phyloP scores from a whole-genome alignment of 441 rosid genomes.

The Melastoma candidum region DNA sequence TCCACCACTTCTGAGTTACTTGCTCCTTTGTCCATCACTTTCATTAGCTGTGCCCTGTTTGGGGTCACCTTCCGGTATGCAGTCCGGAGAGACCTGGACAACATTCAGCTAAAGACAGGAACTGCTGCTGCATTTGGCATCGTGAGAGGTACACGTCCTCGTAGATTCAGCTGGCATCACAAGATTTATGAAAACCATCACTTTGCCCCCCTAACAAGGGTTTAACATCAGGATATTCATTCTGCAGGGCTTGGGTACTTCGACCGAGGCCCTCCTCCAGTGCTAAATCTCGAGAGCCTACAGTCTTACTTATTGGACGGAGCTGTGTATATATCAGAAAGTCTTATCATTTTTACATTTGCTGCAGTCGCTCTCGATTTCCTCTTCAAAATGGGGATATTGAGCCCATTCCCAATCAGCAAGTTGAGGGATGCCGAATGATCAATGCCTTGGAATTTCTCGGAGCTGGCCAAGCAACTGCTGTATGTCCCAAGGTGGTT shows the following conservation, averaged over 20 bases:
- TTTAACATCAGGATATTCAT: background rate
- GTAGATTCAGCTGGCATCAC: background rate
- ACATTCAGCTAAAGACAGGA: constrained; percentile 68
- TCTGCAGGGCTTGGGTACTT: constrained; percentile 49
- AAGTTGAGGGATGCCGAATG: too few species aligned
- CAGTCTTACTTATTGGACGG: constrained; percentile 46
- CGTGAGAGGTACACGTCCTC: constrained; percentile 48
- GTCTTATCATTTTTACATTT: constrained; percentile 54
- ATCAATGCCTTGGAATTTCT: too few species aligned
- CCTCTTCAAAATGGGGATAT: constrained; percentile 48
- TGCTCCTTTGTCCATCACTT: constrained; percentile 49
- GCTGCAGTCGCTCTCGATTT: constrained; percentile 67
- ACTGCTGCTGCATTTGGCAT: constrained; percentile 73
- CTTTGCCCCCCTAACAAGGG: background rate
- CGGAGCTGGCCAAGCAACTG: too few species aligned
- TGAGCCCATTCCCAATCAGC: constrained; percentile 55
- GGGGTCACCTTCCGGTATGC: constrained; percentile 81
- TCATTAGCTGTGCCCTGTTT: constrained; percentile 74
- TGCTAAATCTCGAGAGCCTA: constrained; percentile 47
- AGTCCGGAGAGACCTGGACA: constrained; percentile 68
- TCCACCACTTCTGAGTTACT: constrained; percentile 34
- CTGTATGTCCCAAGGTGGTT: too few species aligned
- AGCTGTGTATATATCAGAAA: constrained; percentile 47
- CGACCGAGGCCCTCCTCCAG: constrained; percentile 52
- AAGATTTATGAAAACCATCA: too few species aligned